Base-by-base conservation (phyloP, 805 yeast genomes). In the Candida suzukii region DNA sequence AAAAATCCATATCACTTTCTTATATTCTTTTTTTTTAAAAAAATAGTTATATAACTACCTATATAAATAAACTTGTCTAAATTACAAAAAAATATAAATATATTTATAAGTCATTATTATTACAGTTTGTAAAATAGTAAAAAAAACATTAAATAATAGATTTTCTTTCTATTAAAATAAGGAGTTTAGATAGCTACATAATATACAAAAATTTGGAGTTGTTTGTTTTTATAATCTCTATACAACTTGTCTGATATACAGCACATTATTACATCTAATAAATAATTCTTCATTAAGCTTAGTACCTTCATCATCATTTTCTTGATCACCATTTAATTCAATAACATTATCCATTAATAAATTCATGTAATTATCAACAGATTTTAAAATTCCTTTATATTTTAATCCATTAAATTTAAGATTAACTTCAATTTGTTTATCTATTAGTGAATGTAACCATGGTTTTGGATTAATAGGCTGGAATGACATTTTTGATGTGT, bases 311-410 rank as follows among this genome's bases (percentile, higher is more conserved):
- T 59, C 76, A n/a, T n/a, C n/a, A n/a, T 38, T 74, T 73, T 22
- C 67, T 61, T 38, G 64, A 68, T 30, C 74, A 71, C 44, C 68
- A 35, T 59, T 62, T 14, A 57, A 47, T 53, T 75, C 81, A 24
- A 49, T 45, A 2, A 77, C 70, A 28, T 60, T 77, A 24, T 28
- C 75, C 81, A 90, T 62, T 55, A 85, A 88, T 27, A 93, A 48
- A 53, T 93, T 93, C 91, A 93, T 91, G 64, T 93, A 93, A 52
- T 86, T 85, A 58, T 93, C 99, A 20, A 86, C 83, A 2, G 95
- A 78, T 4, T 80, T 63, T 35, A 93, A 70, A 18, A 61, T 73
- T 1, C 99, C 99, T 44, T 68, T 74, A 61, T 93, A 93, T 59
- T 88, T 95, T 11, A 95, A 84, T 48, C 76, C 76, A 55, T 88